A percentile compares a stretch with the other conserved stretches of the same genome.
phyloP scores from a whole-genome alignment of 495 filamentous ascomycete species.

The Hypoxylon rickii region DNA sequence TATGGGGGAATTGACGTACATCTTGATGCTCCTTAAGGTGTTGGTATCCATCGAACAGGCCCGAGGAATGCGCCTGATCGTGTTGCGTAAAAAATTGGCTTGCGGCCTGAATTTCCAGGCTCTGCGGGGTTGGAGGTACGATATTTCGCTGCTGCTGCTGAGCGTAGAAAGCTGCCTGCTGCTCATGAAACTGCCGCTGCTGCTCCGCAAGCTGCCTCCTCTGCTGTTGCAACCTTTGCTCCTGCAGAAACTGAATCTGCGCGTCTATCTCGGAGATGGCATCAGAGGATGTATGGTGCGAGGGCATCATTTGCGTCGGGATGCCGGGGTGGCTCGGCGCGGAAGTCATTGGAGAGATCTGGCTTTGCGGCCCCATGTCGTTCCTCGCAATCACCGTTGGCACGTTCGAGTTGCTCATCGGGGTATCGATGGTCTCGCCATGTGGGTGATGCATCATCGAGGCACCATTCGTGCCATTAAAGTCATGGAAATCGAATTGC shows the following conservation, averaged over 20 bases:
- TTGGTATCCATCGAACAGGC: constrained; percentile 59
- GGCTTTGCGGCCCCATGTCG: constrained; percentile 47
- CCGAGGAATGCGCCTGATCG: constrained; percentile 49
- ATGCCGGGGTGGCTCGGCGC: constrained; percentile 47
- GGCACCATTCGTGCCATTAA: constrained; percentile 40
- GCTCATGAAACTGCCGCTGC: constrained; percentile 55
- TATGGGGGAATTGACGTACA: constrained; percentile 53
- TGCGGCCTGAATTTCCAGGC: constrained; percentile 81
- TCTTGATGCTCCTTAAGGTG: constrained; percentile 76
- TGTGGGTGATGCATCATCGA: constrained; percentile 43
- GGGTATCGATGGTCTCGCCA: constrained; percentile 52
- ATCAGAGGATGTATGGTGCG: constrained; percentile 44
- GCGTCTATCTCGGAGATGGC: constrained; percentile 58
- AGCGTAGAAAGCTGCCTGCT: constrained; percentile 56
- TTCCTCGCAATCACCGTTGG: constrained; percentile 47
- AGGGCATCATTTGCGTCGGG: constrained; percentile 48
- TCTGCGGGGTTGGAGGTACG: constrained; percentile 92
- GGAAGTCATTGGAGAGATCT: constrained; percentile 53
- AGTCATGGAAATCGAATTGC: constrained; percentile 55
- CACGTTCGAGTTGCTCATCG: constrained; percentile 53
- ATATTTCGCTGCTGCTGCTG: constrained; percentile 61
- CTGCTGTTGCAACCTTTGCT: constrained; percentile 59
- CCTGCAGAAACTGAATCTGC: constrained; percentile 66
- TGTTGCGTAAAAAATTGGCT: constrained; percentile 63
- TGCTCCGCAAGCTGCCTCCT: constrained; percentile 55